These are phyloP conservation scores for Pugionium cornutum DNA, from an alignment of 345 rosid genomes.

Conservation along the genomic window DNA sequence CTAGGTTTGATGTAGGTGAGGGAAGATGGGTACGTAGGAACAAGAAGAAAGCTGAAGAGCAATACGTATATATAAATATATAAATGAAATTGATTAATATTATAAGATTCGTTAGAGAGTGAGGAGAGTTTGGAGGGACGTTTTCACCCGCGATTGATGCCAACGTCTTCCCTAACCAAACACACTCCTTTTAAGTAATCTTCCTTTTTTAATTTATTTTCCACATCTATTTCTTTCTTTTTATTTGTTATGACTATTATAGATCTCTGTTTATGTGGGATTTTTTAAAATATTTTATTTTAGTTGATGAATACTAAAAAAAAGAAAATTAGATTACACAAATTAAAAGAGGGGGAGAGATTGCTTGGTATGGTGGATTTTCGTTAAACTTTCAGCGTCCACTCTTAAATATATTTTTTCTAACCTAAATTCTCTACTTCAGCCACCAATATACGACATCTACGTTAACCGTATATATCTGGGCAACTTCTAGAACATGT, in stretches of 20 bases:
- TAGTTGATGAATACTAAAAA: background rate
- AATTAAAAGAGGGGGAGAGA: constrained; percentile 30
- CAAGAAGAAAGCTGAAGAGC: constrained; percentile 45
- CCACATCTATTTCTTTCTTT: constrained; percentile 11
- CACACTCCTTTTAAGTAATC: constrained; percentile 54
- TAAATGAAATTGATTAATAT: background rate
- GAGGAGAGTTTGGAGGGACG: constrained; percentile 51
- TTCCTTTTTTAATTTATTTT: constrained; percentile 4
- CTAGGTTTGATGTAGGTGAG: constrained; percentile 40
- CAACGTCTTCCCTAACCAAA: constrained; percentile 74
- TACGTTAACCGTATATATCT: constrained; percentile 15
- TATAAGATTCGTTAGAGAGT: constrained; percentile 59
- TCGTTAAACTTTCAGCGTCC: constrained; percentile 77
- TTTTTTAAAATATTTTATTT: background rate
- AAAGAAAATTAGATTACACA: constrained; percentile 7
- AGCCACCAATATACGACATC: constrained; percentile 41
- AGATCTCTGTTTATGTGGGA: constrained; percentile 4
- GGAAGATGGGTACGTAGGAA: constrained; percentile 41
- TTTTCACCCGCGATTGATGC: constrained; percentile 57
- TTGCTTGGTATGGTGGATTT: constrained; percentile 69
- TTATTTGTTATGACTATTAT: background rate
- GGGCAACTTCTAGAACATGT: constrained; percentile 30
- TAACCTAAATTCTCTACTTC: constrained; percentile 60
- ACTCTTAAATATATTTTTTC: constrained; percentile 40
- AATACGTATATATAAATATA: constrained; percentile 27